Evolutionary conservation across 257 asterid genomes (phyloP), one percentile per base, ranked within the genome.

Genomic region (Solanum arcanum): DNA sequence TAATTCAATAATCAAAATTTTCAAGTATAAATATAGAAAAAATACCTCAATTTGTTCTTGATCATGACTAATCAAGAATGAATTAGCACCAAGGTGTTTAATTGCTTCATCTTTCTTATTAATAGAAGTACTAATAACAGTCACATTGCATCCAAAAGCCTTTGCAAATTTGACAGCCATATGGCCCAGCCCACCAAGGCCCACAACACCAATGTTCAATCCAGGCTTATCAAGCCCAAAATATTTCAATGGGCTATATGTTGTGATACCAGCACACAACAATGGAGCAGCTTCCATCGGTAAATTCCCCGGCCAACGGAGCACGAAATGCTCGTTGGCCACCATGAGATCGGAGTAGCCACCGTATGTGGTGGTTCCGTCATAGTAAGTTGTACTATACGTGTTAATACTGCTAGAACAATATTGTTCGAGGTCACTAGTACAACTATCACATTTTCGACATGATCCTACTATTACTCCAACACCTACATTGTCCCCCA

Each of bases 121-220:
- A 52, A 87, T 31, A 0, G 92, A 90, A 1, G 94, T 91, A 86
- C 96, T 94, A 31, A 94, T 92, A 1, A 94, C 92, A 0, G 93
- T 94, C 29, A 92, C 94, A 82, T 76, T 89, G 35, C 88, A 46
- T 5, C 94, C 96, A 21, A 92, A 94, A 16, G 96, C 95, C 89
- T 94, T 92, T 2, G 95, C 97, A 42, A 92, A 94, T 86, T 94
- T 94, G 13, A 92, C 97, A 3, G 94, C 94, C 8, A 92, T 60
- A 86, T 92, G 96, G 59, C 95, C 95, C 9, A 94, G 88, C 4
- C 96, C 95, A 27, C 96, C 96, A 27, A 94, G 93, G 23, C 97
- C 95, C 0, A 92, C 95, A 29, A 92, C 86, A 7, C 95, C 97
- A 14, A 92, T 80, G 23, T 88, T 86, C 77, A 87, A 25, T 6